These are phyloP conservation scores for Cinchona pubescens DNA, from an alignment of 257 asterid species.

Conservation along the genomic window DNA sequence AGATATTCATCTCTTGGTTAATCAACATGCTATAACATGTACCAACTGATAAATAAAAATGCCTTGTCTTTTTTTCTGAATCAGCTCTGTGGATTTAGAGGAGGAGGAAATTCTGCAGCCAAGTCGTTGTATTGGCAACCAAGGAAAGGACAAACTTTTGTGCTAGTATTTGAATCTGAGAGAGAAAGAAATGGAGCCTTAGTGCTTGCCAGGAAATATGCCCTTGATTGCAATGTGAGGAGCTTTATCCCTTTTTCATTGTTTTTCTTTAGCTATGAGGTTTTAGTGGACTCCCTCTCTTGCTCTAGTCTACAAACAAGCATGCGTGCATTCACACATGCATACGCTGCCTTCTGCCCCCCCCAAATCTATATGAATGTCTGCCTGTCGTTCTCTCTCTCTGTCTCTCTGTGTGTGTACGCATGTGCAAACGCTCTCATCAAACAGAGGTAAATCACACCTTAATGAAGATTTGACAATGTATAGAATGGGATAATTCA, in stretches of 20 bases:
- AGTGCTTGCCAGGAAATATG: conserved; percentile 70
- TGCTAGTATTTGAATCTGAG: conserved; percentile 81
- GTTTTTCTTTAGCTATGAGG: background rate
- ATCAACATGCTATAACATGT: background rate
- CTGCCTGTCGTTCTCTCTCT: background rate
- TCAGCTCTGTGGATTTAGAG: conserved; percentile 94
- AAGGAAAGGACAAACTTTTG: conserved; percentile 81
- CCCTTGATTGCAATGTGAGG: conserved; percentile 89
- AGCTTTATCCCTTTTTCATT: conserved; percentile 5
- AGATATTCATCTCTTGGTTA: background rate
- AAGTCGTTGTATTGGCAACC: conserved; percentile 95
- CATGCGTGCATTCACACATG: background rate
- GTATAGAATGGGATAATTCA: too few species aligned
- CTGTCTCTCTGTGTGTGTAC: background rate
- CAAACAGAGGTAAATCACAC: background rate
- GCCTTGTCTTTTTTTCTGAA: conserved; percentile 1
- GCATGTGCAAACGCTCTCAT: background rate
- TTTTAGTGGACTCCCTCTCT: background rate
- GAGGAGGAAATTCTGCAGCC: conserved; percentile 94
- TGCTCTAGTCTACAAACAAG: background rate
- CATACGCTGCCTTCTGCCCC: background rate
- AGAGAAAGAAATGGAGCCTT: conserved; percentile 78
- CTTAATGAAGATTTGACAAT: background rate
- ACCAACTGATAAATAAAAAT: background rate
- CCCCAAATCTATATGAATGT: background rate